Evolutionary conservation across 1,284 basidiomycete species (phyloP), one percentile per base, ranked within the genome.

Genomic region (Naganishia albida): DNA sequence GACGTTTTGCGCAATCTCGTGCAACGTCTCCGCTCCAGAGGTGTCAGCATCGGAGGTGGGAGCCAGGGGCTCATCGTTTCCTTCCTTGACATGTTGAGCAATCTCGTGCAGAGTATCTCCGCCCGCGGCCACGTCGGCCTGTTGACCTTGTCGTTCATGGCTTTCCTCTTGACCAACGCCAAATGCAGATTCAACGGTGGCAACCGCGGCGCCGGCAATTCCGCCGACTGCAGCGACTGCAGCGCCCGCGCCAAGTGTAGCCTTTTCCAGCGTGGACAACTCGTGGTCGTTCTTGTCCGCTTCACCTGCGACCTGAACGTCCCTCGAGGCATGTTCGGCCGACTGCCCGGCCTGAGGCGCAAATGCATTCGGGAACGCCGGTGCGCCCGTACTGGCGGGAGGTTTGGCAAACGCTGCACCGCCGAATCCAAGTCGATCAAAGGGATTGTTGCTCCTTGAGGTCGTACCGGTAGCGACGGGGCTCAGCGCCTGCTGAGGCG

Each of bases 381-480:
- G 46, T 1, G 46, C 48, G 38, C 57, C 34, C 15, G 28, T 38
- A 16, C 38, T 60, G 7, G 46, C 74, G 39, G 72, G 54, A 7
- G 76, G 69, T 23, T 65, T 63, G 28, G 65, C 66, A 25, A 69
- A 56, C 23, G 57, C 49, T 7, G 15, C 25, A 4, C 46, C 46
- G 23, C 57, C 57, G 66, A 50, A 63, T 55, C 60, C 81, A 54
- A 94, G 79, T 46, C 89, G 82, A 69, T 93, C 94, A 74, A 99
- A 99, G 0, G 95, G 95, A 76, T 99, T 99, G 72, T 88, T 95
- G 72, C 89, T 88, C 49, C 78, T 74, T 12, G 81, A 82, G 42
- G 73, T 73, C 10, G 23, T 52, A 26, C 73, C 81, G 8, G 79
- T 83, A 54, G 68, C 75, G 64, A 69, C 78, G 68, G 72, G 82